Percentiles rank a stretch among this genome's conserved stretches.
phyloP scores from a whole-genome alignment of 2,329 filamentous ascomycete genomes.

The Ophiostoma piceae region DNA sequence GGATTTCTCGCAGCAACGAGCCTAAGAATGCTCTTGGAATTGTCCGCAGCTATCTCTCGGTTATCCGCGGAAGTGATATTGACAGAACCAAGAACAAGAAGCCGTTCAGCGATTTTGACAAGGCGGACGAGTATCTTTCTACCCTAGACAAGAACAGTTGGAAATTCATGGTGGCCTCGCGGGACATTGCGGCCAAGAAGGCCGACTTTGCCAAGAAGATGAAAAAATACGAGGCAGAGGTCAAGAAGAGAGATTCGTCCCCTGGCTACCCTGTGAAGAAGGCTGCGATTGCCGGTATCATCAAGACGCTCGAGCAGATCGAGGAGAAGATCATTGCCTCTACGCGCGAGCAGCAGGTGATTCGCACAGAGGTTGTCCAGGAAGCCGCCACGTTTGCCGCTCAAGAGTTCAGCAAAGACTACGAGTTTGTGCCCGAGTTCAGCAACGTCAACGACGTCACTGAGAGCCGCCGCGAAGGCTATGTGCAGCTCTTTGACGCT shows the following conservation, averaged over 20 bases:
- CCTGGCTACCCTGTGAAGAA: not conserved
- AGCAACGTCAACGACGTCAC: constrained; percentile 49
- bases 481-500: constrained; percentile 66
- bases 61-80: not conserved
- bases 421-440: constrained; percentile 50
- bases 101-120: not conserved
- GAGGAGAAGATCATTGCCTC: not conserved
- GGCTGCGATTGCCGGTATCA: not conserved
- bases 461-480: constrained; percentile 51
- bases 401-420: constrained; percentile 33
- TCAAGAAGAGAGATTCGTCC: not conserved
- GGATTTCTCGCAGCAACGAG: not conserved
- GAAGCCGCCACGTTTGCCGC: not conserved
- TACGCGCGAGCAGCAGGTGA: not conserved
- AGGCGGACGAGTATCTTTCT: not conserved
- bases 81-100: not conserved
- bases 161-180: not conserved
- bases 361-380: not conserved
- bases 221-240: not conserved
- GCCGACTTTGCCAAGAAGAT: not conserved
- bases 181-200: not conserved
- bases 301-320: not conserved
- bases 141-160: not conserved
- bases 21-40: not conserved
- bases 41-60: not conserved